These are phyloP conservation scores for Typha latifolia DNA, from an alignment of 176 grass and related monocot species.

Conservation along the genomic window DNA sequence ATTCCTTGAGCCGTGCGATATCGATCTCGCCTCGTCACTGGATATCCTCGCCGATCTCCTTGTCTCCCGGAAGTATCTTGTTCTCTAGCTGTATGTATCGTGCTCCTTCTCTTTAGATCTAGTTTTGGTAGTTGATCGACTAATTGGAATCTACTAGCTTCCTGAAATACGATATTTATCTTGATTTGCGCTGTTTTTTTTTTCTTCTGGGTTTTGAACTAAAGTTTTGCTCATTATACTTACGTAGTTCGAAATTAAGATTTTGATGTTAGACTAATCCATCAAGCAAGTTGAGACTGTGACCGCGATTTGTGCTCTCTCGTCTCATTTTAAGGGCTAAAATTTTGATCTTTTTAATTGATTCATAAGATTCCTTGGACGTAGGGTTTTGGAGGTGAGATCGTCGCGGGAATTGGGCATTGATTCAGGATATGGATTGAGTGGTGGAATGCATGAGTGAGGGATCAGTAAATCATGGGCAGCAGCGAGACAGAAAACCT, in stretches of 20 bases:
- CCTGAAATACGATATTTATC: neutral
- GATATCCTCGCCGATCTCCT: neutral
- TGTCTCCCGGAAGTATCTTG: neutral
- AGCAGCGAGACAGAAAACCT: conserved; percentile 55
- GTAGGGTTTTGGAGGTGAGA: neutral
- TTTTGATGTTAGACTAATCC: no score
- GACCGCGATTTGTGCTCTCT: no score
- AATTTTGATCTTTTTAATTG: no score
- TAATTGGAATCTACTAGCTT: neutral
- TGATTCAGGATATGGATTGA: conserved; percentile 25
- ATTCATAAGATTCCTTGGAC: no score
- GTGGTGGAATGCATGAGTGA: conserved; percentile 8
- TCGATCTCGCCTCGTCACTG: neutral
- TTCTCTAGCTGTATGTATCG: neutral
- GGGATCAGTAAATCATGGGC: conserved; percentile 37
- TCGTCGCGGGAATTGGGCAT: neutral
- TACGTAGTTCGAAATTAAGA: neutral
- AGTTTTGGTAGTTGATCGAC: neutral
- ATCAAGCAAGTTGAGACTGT: no score
- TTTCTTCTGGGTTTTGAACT: neutral
- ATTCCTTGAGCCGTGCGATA: neutral
- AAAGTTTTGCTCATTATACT: conserved; percentile 16
- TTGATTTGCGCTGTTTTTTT: neutral
- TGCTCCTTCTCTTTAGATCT: neutral
- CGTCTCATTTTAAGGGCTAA: no score